Evolutionary conservation across 208 protist species (phyloP).

Genomic region (Crithidia mellificae): DNA sequence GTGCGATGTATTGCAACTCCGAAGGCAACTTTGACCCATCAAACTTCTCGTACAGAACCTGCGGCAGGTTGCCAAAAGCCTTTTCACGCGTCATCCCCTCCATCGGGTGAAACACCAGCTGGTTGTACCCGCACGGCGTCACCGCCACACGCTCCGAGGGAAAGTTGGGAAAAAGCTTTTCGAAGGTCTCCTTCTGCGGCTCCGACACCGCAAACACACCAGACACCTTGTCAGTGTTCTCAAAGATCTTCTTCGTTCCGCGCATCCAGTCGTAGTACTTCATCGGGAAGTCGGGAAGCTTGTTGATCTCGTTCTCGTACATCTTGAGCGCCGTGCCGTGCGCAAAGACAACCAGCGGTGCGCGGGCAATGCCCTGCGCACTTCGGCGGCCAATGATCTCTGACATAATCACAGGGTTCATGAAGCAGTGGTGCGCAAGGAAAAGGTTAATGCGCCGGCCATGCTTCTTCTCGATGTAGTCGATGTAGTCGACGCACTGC

Average conservation of each 20-base stretch:
- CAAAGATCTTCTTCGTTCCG: conserved; percentile 55
- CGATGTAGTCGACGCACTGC: conserved; percentile 61
- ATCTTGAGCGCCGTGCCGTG: conserved; percentile 82
- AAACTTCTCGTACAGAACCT: conserved; percentile 67
- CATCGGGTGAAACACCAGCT: conserved; percentile 70
- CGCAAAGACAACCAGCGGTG: conserved; percentile 70
- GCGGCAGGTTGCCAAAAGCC: conserved; percentile 55
- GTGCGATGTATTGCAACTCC: conserved; percentile 31
- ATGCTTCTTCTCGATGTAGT: conserved; percentile 73
- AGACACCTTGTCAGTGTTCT: conserved; percentile 44
- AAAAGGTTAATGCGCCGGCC: conserved; percentile 59
- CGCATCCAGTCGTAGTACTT: conserved; percentile 78
- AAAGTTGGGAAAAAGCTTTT: conserved; percentile 59
- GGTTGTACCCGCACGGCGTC: conserved; percentile 72
- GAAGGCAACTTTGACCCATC: conserved; percentile 32
- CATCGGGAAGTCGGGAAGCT: conserved; percentile 72
- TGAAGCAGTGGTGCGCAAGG: conserved; percentile 77
- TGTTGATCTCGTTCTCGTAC: conserved; percentile 78
- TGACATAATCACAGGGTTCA: conserved; percentile 77
- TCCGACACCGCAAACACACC: conserved; percentile 71
- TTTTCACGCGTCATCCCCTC: conserved; percentile 60
- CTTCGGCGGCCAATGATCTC: conserved; percentile 59
- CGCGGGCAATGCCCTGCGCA: conserved; percentile 38
- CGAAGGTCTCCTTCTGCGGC: conserved; percentile 66
- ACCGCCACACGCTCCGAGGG: conserved; percentile 62